These are phyloP conservation scores for Cryphonectria japonica DNA, from an alignment of 2,329 filamentous ascomycete species.

Conservation along the genomic window DNA sequence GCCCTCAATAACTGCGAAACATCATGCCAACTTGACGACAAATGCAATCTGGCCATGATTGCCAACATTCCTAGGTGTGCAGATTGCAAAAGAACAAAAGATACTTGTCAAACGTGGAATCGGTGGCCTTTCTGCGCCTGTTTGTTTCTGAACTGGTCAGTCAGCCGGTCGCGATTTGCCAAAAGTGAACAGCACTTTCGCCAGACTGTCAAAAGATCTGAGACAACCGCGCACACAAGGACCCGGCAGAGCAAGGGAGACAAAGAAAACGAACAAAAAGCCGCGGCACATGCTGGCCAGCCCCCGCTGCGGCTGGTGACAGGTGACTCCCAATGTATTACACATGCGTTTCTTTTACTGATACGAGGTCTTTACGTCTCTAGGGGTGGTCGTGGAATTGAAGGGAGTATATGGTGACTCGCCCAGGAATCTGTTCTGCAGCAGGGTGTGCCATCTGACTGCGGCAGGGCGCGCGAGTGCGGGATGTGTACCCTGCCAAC, in stretches of 20 bases:
- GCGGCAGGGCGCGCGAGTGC: conserved; percentile 1
- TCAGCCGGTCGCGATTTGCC: neutral
- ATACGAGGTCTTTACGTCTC: conserved; percentile 15
- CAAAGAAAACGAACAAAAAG: conserved; percentile 2
- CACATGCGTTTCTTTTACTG: conserved; percentile 15
- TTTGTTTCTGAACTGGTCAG: neutral
- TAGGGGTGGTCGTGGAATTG: conserved; percentile 12
- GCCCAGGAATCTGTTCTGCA: conserved; percentile 4
- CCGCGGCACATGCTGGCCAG: neutral
- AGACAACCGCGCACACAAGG: conserved; percentile 4
- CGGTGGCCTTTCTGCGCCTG: neutral
- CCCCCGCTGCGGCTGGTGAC: neutral
- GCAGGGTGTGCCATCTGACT: neutral
- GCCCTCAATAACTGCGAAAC: conserved; percentile 18
- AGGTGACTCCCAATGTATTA: conserved; percentile 19
- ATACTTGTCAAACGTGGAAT: neutral
- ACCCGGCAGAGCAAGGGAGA: conserved; percentile 4
- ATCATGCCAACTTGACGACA: conserved; percentile 25
- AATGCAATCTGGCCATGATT: conserved; percentile 17
- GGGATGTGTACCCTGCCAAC: conserved; percentile 2
- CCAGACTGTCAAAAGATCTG: neutral
- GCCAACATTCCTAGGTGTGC: conserved; percentile 12
- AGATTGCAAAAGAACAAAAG: neutral
- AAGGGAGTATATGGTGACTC: conserved; percentile 19
- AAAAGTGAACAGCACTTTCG: neutral